Base-by-base conservation (phyloP, 176 grass and related monocot genomes). In the Avena eriantha region DNA sequence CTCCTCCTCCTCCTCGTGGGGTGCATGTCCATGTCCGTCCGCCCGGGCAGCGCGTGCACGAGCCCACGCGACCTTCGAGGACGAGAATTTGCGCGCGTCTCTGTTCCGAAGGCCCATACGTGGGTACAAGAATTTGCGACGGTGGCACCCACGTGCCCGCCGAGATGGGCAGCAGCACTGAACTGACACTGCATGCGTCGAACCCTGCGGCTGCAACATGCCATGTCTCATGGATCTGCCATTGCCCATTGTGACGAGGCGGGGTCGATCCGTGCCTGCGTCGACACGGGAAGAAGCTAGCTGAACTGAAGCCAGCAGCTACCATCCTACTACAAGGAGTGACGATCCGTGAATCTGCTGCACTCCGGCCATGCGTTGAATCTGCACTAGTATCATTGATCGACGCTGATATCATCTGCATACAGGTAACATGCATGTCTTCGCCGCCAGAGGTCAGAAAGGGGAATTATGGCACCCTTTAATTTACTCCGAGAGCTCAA, bases 141-240 rank as follows among this genome's bases (percentile, higher is more conserved):
- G 70, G 80, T 67, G 85, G 76, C 72, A 17, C 59, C 66, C 93
- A 85, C 84, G 83, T 85, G 86, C 69, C 67, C 24, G 59, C 64
- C 69, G 77, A 83, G 64, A 82, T 63, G 88, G 72, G 58, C 77
- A 14, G 66, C 6, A 19, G 15, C 54, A 57, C 31, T 14, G 18
- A 17, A 69, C 48, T 69, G 64, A 7, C 45, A 7, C 39, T 13
- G 12, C 22, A 2, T 8, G 61, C 12, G 6, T 34, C 17, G 16
- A 23, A 22, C 34, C 56, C 55, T 26, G 66, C 67, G 1, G 31
- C 65, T 2, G 47, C 18, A 69, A 41, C 65, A 39, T 39, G 48
- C 64, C 41, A 29, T 73, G 69, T 23, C 41, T 10, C 4, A 19
- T 29, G 29, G 1, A 29, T 63, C 39, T 21, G 29, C 31, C 79